phyloP scores from a whole-genome alignment of 2,329 filamentous ascomycete genomes.

The Rhinocladiella mackenziei region DNA sequence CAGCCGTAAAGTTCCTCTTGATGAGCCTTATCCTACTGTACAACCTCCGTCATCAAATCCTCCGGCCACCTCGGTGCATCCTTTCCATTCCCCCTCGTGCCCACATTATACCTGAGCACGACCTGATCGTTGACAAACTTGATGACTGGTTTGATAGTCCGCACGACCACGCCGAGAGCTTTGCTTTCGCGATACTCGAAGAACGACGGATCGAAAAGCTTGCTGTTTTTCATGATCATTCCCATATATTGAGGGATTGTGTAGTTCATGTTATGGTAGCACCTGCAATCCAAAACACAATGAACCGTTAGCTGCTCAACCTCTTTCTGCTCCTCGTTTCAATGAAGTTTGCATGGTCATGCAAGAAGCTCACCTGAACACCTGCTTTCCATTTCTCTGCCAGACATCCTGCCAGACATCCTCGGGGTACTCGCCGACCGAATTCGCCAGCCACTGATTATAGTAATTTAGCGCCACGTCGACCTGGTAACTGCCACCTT shows the following conservation, averaged over 20 bases:
- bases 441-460: conserved; percentile 40
- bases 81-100: conserved; percentile 49
- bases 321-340: not conserved
- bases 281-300: conserved; percentile 8
- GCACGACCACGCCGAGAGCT: conserved; percentile 39
- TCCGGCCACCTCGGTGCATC: conserved; percentile 49
- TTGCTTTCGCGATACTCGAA: conserved; percentile 44
- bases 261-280: conserved; percentile 47
- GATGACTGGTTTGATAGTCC: conserved; percentile 45
- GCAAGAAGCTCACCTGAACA: conserved; percentile 44
- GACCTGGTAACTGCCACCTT: conserved; percentile 40
- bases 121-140: conserved; percentile 39
- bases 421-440: conserved; percentile 39
- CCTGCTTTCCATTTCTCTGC: conserved; percentile 43
- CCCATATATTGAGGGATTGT: conserved; percentile 41
- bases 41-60: conserved; percentile 32
- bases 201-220: conserved; percentile 47
- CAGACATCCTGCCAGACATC: conserved; percentile 50
- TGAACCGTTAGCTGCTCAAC: not conserved
- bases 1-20: not conserved
- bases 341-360: not conserved
- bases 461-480: conserved; percentile 35
- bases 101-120: conserved; percentile 46
- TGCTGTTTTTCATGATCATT: conserved; percentile 40
- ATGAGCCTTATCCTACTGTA: conserved; percentile 6